phyloP scores from a whole-genome alignment of 116 monocot species.

The Trichopus zeylanicus region DNA sequence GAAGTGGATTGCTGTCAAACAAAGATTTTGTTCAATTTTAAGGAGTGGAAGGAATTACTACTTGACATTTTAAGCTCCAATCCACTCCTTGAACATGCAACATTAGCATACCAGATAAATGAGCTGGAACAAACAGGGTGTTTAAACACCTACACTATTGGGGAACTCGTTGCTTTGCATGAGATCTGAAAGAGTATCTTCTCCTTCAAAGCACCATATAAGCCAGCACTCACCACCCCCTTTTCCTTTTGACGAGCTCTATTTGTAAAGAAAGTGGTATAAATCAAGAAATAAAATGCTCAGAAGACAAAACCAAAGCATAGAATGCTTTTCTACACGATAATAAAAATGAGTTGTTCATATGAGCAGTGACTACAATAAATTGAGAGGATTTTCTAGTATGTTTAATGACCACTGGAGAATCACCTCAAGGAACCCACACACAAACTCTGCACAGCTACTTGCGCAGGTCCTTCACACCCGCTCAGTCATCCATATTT shows the following conservation, averaged over 20 bases:
- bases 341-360: no score
- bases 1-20: no score
- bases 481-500: slow-evolving; percentile 99
- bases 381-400: background rate
- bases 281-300: background rate
- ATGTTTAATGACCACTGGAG: slow-evolving; percentile 1
- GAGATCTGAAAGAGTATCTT: slow-evolving; percentile 70
- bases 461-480: slow-evolving; percentile 67
- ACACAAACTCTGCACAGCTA: slow-evolving; percentile 88
- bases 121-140: no score
- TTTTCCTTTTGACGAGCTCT: slow-evolving; percentile 79
- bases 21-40: no score
- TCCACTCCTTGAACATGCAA: no score
- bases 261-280: slow-evolving; percentile 4
- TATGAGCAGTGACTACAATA: background rate
- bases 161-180: slow-evolving; percentile 90
- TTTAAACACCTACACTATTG: slow-evolving; percentile 58
- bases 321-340: no score
- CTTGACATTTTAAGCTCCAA: no score
- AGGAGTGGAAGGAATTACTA: no score
- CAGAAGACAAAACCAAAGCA: slow-evolving; percentile 1
- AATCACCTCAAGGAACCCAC: slow-evolving; percentile 85
- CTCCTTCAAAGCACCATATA: slow-evolving; percentile 88
- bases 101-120: no score
- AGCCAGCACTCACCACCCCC: slow-evolving; percentile 77